Evolutionary conservation across 164 flowering plant genomes (phyloP), one percentile per base, ranked within the genome.

Genomic region (Vitis rupestris): DNA sequence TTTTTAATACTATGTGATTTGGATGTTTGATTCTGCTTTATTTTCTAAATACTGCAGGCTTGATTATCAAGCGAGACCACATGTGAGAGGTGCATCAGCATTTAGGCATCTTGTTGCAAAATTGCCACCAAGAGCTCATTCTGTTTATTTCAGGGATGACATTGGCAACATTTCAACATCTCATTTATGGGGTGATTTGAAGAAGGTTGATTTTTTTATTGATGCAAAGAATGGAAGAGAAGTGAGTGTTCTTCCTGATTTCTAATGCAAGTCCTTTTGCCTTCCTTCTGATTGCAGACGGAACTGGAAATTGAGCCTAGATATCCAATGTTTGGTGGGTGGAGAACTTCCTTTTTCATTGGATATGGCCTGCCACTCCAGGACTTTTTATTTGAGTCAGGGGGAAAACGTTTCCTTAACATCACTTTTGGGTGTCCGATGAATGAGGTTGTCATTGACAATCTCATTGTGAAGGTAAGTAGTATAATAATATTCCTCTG

Each of bases 111-210:
- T 96, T 72, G 73, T 86, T 70, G 98, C 93, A n/a, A 87, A 74
- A 75, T 74, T 96, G 70, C 99, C 99, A 10, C 91, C 94, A 63
- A 86, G 95, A 66, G 97, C 97, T 70, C 97, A 88, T 85, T 96
- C 99, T 23, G 83, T 93, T 64, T 93, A 93, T 74, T 96, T 90
- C 59, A 87, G 98, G 75, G 99, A 96, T 79, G 92, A 88, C 50
- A 96, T 92, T 73, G 99, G 99, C 69, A 96, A 93, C 75, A 88
- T 96, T 55, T 96, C 98, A 54, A 96, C 99, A 31, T 96, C 99
- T 50, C 80, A 86, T 74, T 67, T 93, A 63, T 76, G 85, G 82
- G 73, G 84, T 80, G 97, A 95, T 83, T 80, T 81, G 3, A 85
- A 80, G 73, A 90, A 90, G 98, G 99, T 93, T 8, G 61, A 66